A percentile compares a stretch with the other conserved stretches of the same genome.
phyloP scores from a whole-genome alignment of 345 rosid species.

The Firmiana major region DNA sequence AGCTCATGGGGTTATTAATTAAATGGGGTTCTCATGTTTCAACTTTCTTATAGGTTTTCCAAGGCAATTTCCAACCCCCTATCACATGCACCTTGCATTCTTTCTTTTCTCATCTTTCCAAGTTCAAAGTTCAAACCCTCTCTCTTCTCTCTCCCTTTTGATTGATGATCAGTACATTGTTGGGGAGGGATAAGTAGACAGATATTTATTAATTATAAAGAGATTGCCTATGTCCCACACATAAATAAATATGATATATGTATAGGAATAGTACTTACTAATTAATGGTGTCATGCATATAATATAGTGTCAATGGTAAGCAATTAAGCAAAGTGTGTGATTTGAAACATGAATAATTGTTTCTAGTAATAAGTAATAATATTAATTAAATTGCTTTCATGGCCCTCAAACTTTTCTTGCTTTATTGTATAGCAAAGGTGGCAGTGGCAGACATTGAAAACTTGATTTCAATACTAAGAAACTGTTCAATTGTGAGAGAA shows the following conservation, averaged over 20 bases:
- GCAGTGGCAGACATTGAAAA: conserved; percentile 16
- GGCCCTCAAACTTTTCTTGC: conserved; percentile 9
- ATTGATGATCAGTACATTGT: background rate
- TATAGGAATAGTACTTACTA: background rate
- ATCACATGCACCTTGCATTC: conserved; percentile 32
- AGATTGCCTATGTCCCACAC: background rate
- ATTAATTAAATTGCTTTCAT: conserved; percentile 3
- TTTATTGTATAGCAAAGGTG: background rate
- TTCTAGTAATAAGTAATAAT: background rate
- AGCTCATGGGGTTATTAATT: conserved; percentile 16
- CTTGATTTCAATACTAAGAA: background rate
- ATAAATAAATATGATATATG: background rate
- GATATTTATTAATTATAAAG: background rate
- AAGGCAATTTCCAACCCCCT: conserved; percentile 18
- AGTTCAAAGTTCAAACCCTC: conserved; percentile 5
- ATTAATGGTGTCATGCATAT: background rate
- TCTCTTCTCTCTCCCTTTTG: background rate
- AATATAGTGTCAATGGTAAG: background rate
- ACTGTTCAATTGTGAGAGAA: background rate
- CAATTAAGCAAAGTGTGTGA: background rate
- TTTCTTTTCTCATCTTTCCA: background rate
- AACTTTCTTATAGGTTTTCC: conserved; percentile 15
- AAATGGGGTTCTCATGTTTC: conserved; percentile 28
- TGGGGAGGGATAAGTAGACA: background rate
- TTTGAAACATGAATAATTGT: conserved; percentile 4